Evolutionary conservation across 352 stramenopile species (phyloP), one percentile per base, ranked within the genome.

Genomic region (Bremia lactucae): DNA sequence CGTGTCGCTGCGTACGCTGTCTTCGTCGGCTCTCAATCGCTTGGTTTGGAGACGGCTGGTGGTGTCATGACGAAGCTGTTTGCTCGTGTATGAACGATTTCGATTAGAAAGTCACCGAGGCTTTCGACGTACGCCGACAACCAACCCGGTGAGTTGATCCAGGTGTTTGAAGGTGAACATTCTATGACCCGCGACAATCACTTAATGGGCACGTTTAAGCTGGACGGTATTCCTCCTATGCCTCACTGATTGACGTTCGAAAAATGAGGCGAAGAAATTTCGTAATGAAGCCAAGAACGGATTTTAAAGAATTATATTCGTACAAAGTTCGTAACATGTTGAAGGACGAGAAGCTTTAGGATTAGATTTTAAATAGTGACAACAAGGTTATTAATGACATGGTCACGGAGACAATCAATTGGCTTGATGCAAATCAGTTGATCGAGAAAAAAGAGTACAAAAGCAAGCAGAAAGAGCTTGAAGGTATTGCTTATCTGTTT

Each of bases 401-500:
- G 51, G 89, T 98, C 28, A 94, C 97, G 15, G 95, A 98, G 61
- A 86, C 83, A 16, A 80, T 98, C 47, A 91, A 98, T 52, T 99
- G 95, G 96, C 78, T 99, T 28, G 95, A 98, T 51, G 85, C 95
- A 31, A 94, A 98, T 38, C 63, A 88, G 61, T 73, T 64, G 7
- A 49, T 68, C 4, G 72, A 84, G 64, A 84, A 81, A 60, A 68
- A 83, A 42, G 70, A 95, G 55, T 95, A 80, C 54, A 83, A 95
- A 21, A 45, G 29, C 19, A n/a, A n/a, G n/a, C n/a, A n/a, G n/a
- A n/a, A n/a, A n/a, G n/a, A n/a, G n/a, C n/a, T n/a, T n/a, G n/a
- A 70, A 94, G 64, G n/a, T n/a, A n/a, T n/a, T n/a, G n/a, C n/a
- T n/a, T n/a, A n/a, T n/a, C n/a, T n/a, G n/a, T n/a, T n/a, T n/a